Percentiles rank a stretch among this genome's conserved stretches.
Evolutionary conservation across 2,329 filamentous ascomycete species (phyloP).

Genomic region (Cladosporium sp.): DNA sequence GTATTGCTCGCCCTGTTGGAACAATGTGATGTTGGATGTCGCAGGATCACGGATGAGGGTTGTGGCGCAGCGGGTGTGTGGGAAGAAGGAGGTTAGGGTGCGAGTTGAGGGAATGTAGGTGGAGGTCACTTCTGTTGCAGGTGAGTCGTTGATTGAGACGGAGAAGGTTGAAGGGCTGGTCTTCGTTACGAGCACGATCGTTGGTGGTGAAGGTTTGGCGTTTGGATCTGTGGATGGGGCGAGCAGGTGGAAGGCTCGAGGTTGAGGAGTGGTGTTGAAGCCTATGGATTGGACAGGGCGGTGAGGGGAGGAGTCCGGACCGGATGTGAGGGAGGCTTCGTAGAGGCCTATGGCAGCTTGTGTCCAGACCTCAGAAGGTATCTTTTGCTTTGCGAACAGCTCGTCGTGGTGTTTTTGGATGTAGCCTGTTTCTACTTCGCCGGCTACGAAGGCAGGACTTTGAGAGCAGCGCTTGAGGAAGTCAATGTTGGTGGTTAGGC

Average conservation of each 20-base stretch:
- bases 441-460: conserved; percentile 75
- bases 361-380: conserved; percentile 70
- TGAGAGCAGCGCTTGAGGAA: conserved; percentile 86
- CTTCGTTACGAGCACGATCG: conserved; percentile 48
- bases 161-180: conserved; percentile 49
- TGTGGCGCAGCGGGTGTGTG: conserved; percentile 71
- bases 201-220: conserved; percentile 31
- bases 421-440: conserved; percentile 92
- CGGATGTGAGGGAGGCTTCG: conserved; percentile 45
- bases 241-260: conserved; percentile 57
- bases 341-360: conserved; percentile 78
- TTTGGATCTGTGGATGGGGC: conserved; percentile 42
- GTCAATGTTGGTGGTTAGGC: conserved; percentile 91
- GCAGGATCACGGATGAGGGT: conserved; percentile 65
- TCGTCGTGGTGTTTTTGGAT: conserved; percentile 83
- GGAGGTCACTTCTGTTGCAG: conserved; percentile 38
- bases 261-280: conserved; percentile 57
- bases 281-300: conserved; percentile 40
- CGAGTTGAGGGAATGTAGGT: conserved; percentile 43
- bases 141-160: conserved; percentile 39
- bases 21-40: conserved; percentile 62
- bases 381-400: conserved; percentile 63
- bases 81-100: conserved; percentile 71
- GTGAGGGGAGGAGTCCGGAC: conserved; percentile 21
- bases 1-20: conserved; percentile 63